These are phyloP conservation scores for Penicillium sp. DNA, from an alignment of 2,329 filamentous ascomycete species.

Conservation along the genomic window DNA sequence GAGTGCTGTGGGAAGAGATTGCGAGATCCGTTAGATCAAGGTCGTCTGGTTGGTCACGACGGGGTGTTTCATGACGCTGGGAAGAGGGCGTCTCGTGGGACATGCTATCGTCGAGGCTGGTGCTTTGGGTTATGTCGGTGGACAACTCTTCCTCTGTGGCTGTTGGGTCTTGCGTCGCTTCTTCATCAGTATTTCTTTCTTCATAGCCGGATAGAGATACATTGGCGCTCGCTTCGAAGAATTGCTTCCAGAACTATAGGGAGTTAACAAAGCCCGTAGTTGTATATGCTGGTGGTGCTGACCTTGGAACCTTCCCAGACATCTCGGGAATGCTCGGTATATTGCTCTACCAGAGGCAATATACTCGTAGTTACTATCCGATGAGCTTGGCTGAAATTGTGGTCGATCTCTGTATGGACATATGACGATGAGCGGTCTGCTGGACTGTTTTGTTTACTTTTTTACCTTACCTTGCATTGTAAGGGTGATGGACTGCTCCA, in stretches of 20 bases:
- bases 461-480: constrained; percentile 73
- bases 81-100: constrained; percentile 44
- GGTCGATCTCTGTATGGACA: constrained; percentile 75
- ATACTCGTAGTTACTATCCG: constrained; percentile 94
- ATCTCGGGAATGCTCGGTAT: constrained; percentile 85
- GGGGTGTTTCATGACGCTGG: constrained; percentile 28
- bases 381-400: constrained; percentile 96
- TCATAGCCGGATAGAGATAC: constrained; percentile 95
- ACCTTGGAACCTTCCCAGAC: constrained; percentile 98
- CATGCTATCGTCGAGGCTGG: constrained; percentile 33
- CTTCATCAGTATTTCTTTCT: constrained; percentile 65
- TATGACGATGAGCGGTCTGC: constrained; percentile 12
- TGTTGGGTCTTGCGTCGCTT: constrained; percentile 50
- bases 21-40: constrained; percentile 46
- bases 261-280: constrained; percentile 7
- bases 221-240: constrained; percentile 97
- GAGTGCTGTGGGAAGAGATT: constrained; percentile 50
- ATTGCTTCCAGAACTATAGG: constrained; percentile 95
- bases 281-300: constrained; percentile 6
- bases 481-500: constrained; percentile 95
- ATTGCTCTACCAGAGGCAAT: constrained; percentile 88
- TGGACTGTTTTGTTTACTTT: constrained; percentile 16
- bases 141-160: constrained; percentile 58
- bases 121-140: constrained; percentile 47
- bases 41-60: constrained; percentile 40